Base-by-base conservation (phyloP, 148 eudicot genomes). In the Euryodendron excelsum region DNA sequence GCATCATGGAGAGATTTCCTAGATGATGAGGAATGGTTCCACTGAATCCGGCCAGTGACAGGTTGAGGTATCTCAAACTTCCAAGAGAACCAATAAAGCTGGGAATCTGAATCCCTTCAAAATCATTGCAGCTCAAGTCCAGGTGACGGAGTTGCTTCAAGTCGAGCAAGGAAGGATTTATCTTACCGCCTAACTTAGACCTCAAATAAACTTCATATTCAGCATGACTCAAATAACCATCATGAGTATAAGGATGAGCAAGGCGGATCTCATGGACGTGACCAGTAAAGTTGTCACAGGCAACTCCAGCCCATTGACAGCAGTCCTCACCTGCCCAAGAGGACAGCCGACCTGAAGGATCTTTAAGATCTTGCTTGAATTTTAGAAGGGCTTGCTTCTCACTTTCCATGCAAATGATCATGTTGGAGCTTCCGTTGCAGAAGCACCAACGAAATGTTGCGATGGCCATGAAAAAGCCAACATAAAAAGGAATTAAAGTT, bases 271-370 rank as follows among this genome's bases (percentile, higher is more conserved):
- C n/a, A n/a, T n/a, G n/a, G n/a, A n/a, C n/a, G n/a, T n/a, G n/a
- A n/a, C n/a, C n/a, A n/a, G n/a, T n/a, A 17, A 27, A 53, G 37
- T 52, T 39, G 33, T 78, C 74, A 50, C 82, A 82, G 5, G 41
- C 52, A 25, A 82, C 76, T 17, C 86, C 82, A 13, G 25, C 41
- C 86, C 86, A 83, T 1, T n/a, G 59, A 47, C 86, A 83, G 56
- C 82, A 79, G 21, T 79, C 80, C 12, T 75, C 31, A 2, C 74
- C 86, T 14, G 37, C 62, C 77, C 68, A 74, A 23, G 77, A 59
- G 11, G 77, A 74, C 23, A 74, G 50, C n/a, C n/a, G n/a, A n/a
- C n/a, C n/a, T n/a, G n/a, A n/a, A n/a, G n/a, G n/a, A n/a, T n/a
- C n/a, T n/a, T n/a, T n/a, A n/a, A n/a, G n/a, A n/a, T n/a, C n/a